phyloP scores from a whole-genome alignment of 345 rosid genomes.

The Barbarea vulgaris region DNA sequence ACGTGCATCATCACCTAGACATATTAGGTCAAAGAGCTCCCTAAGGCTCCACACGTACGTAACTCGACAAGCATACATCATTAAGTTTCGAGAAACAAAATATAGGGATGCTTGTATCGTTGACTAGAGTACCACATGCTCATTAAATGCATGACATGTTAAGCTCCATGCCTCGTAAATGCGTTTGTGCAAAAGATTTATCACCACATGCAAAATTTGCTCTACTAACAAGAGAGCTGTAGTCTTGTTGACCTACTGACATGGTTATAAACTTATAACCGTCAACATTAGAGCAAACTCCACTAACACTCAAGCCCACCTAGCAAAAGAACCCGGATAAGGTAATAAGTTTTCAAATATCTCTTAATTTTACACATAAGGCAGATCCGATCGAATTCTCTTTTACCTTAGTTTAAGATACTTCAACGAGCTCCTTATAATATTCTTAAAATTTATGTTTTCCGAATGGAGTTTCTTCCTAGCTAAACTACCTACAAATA shows the following conservation, averaged over 20 bases:
- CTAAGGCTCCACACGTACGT: neutral
- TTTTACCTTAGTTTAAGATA: too few relatives aligned
- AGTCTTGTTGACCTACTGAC: too few relatives aligned
- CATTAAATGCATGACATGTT: neutral
- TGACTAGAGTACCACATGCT: neutral
- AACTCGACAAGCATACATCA: neutral
- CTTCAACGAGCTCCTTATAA: neutral
- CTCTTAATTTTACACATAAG: too few relatives aligned
- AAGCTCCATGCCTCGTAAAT: neutral
- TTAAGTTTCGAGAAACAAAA: neutral
- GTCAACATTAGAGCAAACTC: too few relatives aligned
- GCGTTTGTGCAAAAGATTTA: neutral
- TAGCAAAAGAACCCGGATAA: too few relatives aligned
- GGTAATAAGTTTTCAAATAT: too few relatives aligned
- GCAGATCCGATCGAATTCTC: too few relatives aligned
- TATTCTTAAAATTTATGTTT: neutral
- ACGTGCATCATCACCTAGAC: neutral
- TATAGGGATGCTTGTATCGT: neutral
- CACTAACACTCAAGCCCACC: too few relatives aligned
- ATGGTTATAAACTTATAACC: too few relatives aligned
- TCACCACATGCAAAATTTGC: neutral
- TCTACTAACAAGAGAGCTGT: too few relatives aligned
- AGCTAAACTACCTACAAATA: neutral
- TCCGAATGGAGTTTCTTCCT: neutral
- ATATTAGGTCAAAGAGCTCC: neutral